These are phyloP conservation scores for Choanephora cucurbitarum DNA, from an alignment of 371 early-diverging fungal species.

Conservation along the genomic window DNA sequence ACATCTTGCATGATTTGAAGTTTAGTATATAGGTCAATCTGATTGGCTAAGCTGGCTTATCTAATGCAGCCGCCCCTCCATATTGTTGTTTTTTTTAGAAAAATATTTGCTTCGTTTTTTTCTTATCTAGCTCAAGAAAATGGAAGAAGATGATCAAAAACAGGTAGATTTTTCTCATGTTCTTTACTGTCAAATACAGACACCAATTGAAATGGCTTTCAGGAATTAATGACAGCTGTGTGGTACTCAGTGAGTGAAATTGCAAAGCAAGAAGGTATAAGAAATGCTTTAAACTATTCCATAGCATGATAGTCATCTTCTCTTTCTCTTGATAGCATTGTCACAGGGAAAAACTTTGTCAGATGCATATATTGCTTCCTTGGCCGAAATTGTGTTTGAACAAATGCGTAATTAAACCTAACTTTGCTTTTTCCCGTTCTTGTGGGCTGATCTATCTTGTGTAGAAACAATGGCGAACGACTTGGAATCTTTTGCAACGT, in stretches of 20 bases:
- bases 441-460: background rate
- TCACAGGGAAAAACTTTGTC: constrained; percentile 17
- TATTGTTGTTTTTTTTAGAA: background rate
- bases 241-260: constrained; percentile 20
- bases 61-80: background rate
- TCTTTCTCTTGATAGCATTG: constrained; percentile 1
- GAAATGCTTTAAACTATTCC: no score
- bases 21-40: no score
- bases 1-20: no score
- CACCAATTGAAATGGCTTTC: background rate
- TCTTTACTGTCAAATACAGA: background rate
- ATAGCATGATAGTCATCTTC: background rate
- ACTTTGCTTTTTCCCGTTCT: background rate
- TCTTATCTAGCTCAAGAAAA: background rate
- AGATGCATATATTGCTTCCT: constrained; percentile 16
- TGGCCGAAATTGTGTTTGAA: constrained; percentile 15
- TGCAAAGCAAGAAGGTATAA: constrained; percentile 18
- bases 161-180: background rate
- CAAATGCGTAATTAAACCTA: constrained; percentile 18
- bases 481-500: constrained; percentile 30
- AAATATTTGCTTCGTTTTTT: background rate
- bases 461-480: constrained; percentile 27
- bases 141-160: background rate
- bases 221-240: constrained; percentile 16
- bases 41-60: no score